phyloP scores from a whole-genome alignment of 352 stramenopile species.

The Globisporangium solare region DNA sequence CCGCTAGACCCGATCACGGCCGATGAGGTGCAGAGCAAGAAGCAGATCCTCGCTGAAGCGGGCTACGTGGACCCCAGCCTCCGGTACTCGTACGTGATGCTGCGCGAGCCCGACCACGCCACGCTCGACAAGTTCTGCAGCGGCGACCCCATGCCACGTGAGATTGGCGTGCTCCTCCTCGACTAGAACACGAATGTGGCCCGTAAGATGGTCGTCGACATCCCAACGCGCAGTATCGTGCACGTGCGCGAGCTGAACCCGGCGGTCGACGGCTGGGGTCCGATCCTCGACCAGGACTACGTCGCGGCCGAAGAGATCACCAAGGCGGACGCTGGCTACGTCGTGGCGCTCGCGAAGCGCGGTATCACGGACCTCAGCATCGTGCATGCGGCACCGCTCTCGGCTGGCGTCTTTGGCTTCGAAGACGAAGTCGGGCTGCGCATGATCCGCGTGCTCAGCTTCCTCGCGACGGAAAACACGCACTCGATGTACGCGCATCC shows the following conservation, averaged over 20 bases:
- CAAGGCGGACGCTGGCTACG: slow-evolving; percentile 37
- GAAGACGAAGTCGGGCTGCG: slow-evolving; percentile 31
- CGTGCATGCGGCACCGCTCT: slow-evolving; percentile 36
- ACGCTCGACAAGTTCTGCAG: slow-evolving; percentile 31
- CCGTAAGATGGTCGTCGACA: slow-evolving; percentile 36
- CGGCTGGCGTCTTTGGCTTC: slow-evolving; percentile 37
- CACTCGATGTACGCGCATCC: slow-evolving; percentile 48
- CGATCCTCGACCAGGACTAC: slow-evolving; percentile 45
- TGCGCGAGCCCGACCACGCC: slow-evolving; percentile 41
- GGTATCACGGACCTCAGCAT: slow-evolving; percentile 41
- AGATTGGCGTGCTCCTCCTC: slow-evolving; percentile 37
- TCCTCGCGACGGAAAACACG: slow-evolving; percentile 30
- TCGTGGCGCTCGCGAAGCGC: slow-evolving; percentile 32
- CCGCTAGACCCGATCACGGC: slow-evolving; percentile 43
- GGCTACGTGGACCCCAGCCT: slow-evolving; percentile 28
- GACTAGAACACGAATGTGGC: slow-evolving; percentile 30
- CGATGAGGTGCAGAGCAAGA: slow-evolving; percentile 35
- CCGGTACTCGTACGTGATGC: slow-evolving; percentile 49
- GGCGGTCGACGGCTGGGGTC: slow-evolving; percentile 38
- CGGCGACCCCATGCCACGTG: slow-evolving; percentile 31
- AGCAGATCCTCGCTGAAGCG: slow-evolving; percentile 34
- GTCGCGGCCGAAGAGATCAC: slow-evolving; percentile 33
- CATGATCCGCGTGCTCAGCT: slow-evolving; percentile 49
- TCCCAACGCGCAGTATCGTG: slow-evolving; percentile 25
- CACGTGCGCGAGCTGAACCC: slow-evolving; percentile 29